Conservation (phyloP, 1,139 yeast genomes). For the Yamadazyma jaroonii region DNA sequence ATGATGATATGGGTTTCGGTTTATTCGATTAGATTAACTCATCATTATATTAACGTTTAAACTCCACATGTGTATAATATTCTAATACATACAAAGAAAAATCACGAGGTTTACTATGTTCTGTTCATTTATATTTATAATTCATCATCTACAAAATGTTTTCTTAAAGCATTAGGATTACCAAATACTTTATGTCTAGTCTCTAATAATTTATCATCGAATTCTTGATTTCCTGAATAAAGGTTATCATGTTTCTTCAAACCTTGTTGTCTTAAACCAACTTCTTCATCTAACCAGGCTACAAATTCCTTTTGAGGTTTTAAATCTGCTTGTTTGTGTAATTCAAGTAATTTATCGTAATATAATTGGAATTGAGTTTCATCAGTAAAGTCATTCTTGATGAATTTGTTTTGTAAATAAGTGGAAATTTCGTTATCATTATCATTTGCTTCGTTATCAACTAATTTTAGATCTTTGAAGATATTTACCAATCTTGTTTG, state of each 20-base stretch:
- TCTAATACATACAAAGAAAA: conserved; percentile 7
- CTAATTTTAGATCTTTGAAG: conserved; percentile 31
- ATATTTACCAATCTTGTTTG: conserved; percentile 37
- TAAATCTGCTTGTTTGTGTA: conserved; percentile 27
- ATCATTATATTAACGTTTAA: conserved; percentile 2
- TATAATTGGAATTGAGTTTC: conserved; percentile 40
- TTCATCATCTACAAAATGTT: conserved; percentile 48
- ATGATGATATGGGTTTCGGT: conserved; percentile 54
- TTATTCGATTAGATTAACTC: conserved; percentile 42
- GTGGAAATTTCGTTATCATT: conserved; percentile 21
- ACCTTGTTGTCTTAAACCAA: conserved; percentile 34
- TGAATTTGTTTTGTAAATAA: conserved; percentile 29
- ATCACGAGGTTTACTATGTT: not conserved
- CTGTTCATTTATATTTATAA: conserved; percentile 15
- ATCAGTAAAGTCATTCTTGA: conserved; percentile 19
- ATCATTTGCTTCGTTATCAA: not conserved
- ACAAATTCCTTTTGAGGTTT: conserved; percentile 39
- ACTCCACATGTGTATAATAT: conserved; percentile 5
- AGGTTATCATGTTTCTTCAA: conserved; percentile 25
- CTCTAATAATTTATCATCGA: conserved; percentile 46
- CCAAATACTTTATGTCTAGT: conserved; percentile 77
- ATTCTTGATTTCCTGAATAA: conserved; percentile 25
- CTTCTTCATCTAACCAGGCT: conserved; percentile 61
- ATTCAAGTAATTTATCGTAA: conserved; percentile 41
- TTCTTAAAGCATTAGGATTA: conserved; percentile 68